Percentiles rank a stretch among this genome's conserved stretches.
phyloP scores from a whole-genome alignment of 805 yeast species.

The Zygosaccharomyces bailii region DNA sequence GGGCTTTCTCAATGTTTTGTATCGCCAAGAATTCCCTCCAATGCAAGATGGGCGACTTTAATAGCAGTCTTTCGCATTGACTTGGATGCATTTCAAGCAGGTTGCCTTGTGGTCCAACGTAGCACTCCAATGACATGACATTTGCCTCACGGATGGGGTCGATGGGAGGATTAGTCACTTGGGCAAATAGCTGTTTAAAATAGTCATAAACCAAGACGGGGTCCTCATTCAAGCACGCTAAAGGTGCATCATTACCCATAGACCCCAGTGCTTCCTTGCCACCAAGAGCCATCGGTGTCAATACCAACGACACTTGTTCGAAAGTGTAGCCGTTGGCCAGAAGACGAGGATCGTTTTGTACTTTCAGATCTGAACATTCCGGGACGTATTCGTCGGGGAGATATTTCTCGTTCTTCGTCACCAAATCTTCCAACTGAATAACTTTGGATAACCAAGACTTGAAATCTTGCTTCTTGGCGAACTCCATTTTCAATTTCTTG shows the following conservation, averaged over 20 bases:
- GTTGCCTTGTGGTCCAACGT: conserved; percentile 96
- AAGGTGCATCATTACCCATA: conserved; percentile 96
- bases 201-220: conserved; percentile 89
- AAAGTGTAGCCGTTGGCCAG: conserved; percentile 90
- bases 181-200: conserved; percentile 95
- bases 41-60: conserved; percentile 79
- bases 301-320: conserved; percentile 78
- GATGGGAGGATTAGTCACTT: conserved; percentile 97
- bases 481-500: conserved; percentile 74
- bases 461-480: conserved; percentile 83
- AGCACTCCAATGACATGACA: conserved; percentile 96
- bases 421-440: conserved; percentile 76
- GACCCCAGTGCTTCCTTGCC: conserved; percentile 96
- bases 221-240: conserved; percentile 91
- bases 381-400: conserved; percentile 32
- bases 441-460: conserved; percentile 89
- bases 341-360: conserved; percentile 79
- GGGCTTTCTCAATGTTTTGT: conserved; percentile 63
- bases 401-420: conserved; percentile 45
- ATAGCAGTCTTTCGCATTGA: conserved; percentile 84
- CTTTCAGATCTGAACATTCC: conserved; percentile 35
- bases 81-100: conserved; percentile 85
- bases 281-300: conserved; percentile 89
- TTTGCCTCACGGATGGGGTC: conserved; percentile 96
- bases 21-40: conserved; percentile 73